A percentile compares a stretch with the other conserved stretches of the same genome.
Conservation (phyloP, 441 rosid genomes). For the Biscutella laevigata region DNA sequence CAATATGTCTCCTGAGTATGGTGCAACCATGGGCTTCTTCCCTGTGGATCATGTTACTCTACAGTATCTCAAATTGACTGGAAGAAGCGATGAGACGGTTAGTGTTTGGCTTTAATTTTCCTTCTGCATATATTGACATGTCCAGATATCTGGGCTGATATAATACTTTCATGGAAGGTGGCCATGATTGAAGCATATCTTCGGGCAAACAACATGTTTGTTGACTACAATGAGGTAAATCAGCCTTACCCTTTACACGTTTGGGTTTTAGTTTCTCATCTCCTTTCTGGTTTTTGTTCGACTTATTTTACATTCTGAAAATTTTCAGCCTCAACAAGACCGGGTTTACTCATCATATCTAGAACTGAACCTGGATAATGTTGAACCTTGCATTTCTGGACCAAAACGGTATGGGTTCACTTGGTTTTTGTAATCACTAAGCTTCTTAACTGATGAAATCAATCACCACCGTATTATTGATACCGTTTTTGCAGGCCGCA, state of each 20-base stretch:
- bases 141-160: constrained; percentile 17
- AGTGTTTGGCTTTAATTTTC: constrained; percentile 24
- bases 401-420: constrained; percentile 70
- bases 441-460: background rate
- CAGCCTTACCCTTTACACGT: background rate
- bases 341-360: constrained; percentile 85
- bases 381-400: constrained; percentile 94
- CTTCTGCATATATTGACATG: background rate
- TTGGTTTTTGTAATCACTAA: background rate
- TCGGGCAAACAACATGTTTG: constrained; percentile 93
- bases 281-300: background rate
- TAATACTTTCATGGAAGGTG: constrained; percentile 40
- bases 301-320: constrained; percentile 6
- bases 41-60: constrained; percentile 97
- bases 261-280: background rate
- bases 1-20: constrained; percentile 99
- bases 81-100: constrained; percentile 95
- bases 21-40: constrained; percentile 99
- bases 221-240: constrained; percentile 80
- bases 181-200: constrained; percentile 91
- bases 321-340: constrained; percentile 81
- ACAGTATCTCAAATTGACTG: constrained; percentile 92
- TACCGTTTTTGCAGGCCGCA: constrained; percentile 62
- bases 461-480: background rate
- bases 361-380: constrained; percentile 62